These are phyloP conservation scores for Mrakia gelida DNA, from an alignment of 768 basidiomycete genomes.

Conservation along the genomic window DNA sequence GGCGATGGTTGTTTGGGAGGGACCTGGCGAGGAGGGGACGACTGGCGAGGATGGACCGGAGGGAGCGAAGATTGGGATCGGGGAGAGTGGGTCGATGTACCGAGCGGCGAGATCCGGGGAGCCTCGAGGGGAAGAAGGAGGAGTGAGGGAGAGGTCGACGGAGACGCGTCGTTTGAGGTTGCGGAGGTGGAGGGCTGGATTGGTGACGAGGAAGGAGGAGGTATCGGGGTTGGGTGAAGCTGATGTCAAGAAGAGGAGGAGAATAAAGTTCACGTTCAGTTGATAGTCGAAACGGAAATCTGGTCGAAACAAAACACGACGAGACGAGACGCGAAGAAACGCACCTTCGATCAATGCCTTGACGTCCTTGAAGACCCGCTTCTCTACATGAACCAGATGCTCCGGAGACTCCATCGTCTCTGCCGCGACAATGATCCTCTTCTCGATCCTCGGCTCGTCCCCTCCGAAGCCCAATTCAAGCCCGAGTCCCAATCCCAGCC, in stretches of 20 bases:
- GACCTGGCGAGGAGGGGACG: background rate
- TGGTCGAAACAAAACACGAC: background rate
- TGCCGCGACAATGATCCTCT: background rate
- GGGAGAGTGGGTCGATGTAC: background rate
- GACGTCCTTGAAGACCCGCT: background rate
- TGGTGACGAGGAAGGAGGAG: background rate
- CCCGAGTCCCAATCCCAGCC: background rate
- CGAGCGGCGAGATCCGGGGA: background rate
- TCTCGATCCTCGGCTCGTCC: background rate
- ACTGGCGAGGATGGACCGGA: background rate
- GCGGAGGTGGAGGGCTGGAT: background rate
- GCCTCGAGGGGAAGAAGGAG: background rate
- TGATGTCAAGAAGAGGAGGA: background rate
- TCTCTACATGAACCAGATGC: background rate
- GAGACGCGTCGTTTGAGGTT: background rate
- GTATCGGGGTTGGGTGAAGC: background rate
- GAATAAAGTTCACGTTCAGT: no score
- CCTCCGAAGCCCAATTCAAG: background rate
- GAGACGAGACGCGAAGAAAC: background rate
- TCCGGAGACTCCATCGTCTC: background rate
- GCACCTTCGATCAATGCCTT: background rate
- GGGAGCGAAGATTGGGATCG: background rate
- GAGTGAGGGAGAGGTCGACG: background rate
- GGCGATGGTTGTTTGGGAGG: background rate
- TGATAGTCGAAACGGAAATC: no score